A percentile compares a stretch with the other conserved stretches of the same genome.
Conservation (phyloP, 1,284 basidiomycete species). For the Farysia itapuensis region DNA sequence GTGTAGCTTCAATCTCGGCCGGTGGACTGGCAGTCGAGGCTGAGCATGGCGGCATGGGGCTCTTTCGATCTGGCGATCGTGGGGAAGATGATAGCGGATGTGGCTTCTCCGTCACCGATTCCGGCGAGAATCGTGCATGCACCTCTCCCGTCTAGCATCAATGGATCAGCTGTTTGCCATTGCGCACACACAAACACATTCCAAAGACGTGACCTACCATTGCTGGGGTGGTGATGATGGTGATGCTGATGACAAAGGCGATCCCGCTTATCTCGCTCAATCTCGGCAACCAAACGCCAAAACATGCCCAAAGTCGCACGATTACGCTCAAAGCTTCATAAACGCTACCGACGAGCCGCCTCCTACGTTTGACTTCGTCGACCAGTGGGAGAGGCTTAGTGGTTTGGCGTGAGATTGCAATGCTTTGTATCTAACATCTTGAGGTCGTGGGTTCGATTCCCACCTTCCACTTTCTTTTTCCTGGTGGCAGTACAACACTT, state of each 20-base stretch:
- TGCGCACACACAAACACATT: too few species aligned
- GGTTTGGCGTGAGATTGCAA: conserved; percentile 53
- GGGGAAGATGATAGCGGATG: conserved; percentile 22
- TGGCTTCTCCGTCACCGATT: conserved; percentile 3
- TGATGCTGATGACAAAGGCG: too few species aligned
- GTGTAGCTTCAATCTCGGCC: conserved; percentile 49
- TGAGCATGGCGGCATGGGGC: conserved; percentile 44
- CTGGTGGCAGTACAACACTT: conserved; percentile 7
- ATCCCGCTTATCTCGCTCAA: too few species aligned
- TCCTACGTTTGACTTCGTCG: too few species aligned
- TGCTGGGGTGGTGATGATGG: too few species aligned
- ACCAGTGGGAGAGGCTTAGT: conserved; percentile 50
- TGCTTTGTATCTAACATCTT: conserved; percentile 19
- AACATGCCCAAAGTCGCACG: too few species aligned
- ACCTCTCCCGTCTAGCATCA: too few species aligned
- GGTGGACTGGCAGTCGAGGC: conserved; percentile 33
- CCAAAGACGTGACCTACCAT: too few species aligned
- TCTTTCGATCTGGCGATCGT: conserved; percentile 18
- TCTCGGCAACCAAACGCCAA: too few species aligned
- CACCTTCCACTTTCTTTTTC: conserved; percentile 39
- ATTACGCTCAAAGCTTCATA: too few species aligned
- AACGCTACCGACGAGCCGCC: not conserved
- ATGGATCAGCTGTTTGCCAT: too few species aligned
- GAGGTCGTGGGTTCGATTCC: conserved; percentile 50
- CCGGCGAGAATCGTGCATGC: conserved; percentile 1